Evolutionary conservation across 371 early-diverging fungal species (phyloP).

Genomic region (Saksenaea vasiformis): DNA sequence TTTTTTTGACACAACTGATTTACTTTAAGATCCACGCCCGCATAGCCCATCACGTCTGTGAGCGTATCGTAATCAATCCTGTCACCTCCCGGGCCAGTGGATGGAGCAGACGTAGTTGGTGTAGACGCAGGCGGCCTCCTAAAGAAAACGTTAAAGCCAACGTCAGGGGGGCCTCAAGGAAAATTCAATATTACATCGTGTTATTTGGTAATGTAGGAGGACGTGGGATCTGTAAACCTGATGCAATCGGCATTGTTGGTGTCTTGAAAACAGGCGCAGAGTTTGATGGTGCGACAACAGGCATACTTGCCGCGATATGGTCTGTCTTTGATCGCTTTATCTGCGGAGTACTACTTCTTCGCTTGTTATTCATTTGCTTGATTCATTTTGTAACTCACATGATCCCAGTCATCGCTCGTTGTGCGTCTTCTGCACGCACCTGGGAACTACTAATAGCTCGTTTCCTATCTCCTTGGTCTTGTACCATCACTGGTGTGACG

Average conservation of each 20-base stretch:
- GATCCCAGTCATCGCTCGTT: slow-evolving; percentile 32
- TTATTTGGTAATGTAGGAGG: slow-evolving; percentile 8
- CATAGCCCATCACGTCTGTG: slow-evolving; percentile 85
- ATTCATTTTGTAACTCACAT: slow-evolving; percentile 20
- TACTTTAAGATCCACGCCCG: slow-evolving; percentile 79
- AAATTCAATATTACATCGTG: not conserved
- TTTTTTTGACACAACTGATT: not conserved
- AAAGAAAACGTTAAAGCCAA: not conserved
- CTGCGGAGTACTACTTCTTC: slow-evolving; percentile 29
- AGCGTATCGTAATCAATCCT: slow-evolving; percentile 64
- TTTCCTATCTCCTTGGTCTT: slow-evolving; percentile 11
- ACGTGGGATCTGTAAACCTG: slow-evolving; percentile 31
- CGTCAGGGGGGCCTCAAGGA: not conserved
- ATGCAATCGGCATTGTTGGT: slow-evolving; percentile 24
- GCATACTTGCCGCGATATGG: slow-evolving; percentile 28
- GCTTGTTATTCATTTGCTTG: not conserved
- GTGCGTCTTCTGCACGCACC: slow-evolving; percentile 33
- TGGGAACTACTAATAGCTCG: slow-evolving; percentile 29
- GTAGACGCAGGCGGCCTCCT: slow-evolving; percentile 11
- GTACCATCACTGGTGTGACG: slow-evolving; percentile 2
- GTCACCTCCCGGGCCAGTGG: slow-evolving; percentile 27
- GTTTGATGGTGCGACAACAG: slow-evolving; percentile 22
- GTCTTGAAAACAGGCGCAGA: slow-evolving; percentile 35
- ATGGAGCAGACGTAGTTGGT: slow-evolving; percentile 20
- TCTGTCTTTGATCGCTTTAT: slow-evolving; percentile 28